Evolutionary conservation across 2,329 filamentous ascomycete genomes (phyloP), one percentile per base, ranked within the genome.

Genomic region (Aureobasidium melanogenum): DNA sequence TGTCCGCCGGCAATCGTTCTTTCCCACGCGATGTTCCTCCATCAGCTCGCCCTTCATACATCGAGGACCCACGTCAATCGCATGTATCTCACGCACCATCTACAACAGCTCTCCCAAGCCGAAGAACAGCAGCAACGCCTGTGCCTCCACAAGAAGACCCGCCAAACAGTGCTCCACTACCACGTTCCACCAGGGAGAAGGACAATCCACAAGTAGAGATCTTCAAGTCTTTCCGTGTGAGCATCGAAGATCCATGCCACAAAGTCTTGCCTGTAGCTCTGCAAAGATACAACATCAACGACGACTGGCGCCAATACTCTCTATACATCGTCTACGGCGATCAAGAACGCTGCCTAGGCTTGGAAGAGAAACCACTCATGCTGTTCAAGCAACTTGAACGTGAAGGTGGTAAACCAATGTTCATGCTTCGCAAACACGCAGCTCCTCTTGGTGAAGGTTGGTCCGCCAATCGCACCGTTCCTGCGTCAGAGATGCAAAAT

Each of bases 301-400:
- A 92, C 24, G 93, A 96, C 55, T 97, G 92, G 89, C 89, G 95
- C 67, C 91, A 97, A 71, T 99, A 99, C 72, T 93, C 94, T 0
- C 79, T 99, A 34, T 99, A 97, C 72, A 99, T 99, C 72, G 94
- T 99, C 4, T 96, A 97, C 69, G 94, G 94, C n/a, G 92, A 97
- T 70, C 91, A 97, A 75, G 94, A 99, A 77, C 87, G 94, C 15
- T 97, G 93, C 73, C 76, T 99, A 39, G 91, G 89, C 0, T 79
- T 96, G 66, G 88, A 97, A 62, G 94, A 99, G 76, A 93, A 95
- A 69, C 94, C 94, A 10, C 78, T 99, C 62, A 95, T 97, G 64
- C 76, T 99, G 64, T 99, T 99, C 77, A 99, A 99, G 77, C 92
- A 97, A 73, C 79, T 99, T 61, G 92, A 97, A 72, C 92, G 92